A percentile compares a stretch with the other conserved stretches of the same genome.
These are phyloP conservation scores for Fusarium globosum DNA, from an alignment of 2,329 filamentous ascomycete species.

Conservation along the genomic window DNA sequence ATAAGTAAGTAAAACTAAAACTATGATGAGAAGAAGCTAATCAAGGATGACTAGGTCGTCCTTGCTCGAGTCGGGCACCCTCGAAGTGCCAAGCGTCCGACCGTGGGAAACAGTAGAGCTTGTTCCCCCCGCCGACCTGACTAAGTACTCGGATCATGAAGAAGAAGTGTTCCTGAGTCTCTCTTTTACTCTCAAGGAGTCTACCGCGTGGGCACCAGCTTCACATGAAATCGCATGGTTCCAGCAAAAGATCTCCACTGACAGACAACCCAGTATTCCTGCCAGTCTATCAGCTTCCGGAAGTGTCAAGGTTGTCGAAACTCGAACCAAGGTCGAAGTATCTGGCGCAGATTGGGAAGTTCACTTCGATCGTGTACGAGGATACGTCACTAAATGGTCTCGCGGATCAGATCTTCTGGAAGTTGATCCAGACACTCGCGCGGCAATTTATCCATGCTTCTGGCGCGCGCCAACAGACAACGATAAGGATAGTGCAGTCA, in stretches of 20 bases:
- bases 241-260: slow-evolving; percentile 7
- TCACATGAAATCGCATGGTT: slow-evolving; percentile 11
- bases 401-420: not conserved
- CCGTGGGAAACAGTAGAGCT: not conserved
- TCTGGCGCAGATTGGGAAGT: not conserved
- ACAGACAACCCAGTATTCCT: fast-evolving
- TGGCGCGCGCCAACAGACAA: slow-evolving; percentile 17
- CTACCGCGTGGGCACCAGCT: not conserved
- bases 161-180: slow-evolving; percentile 1
- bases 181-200: not conserved
- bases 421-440: not conserved
- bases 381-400: slow-evolving; percentile 9
- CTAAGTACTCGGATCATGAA: not conserved
- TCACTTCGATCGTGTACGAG: slow-evolving; percentile 1
- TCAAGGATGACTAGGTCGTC: fast-evolving
- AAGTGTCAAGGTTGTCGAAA: not conserved
- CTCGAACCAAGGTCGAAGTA: not conserved
- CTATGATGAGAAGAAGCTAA: not conserved
- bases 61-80: not conserved
- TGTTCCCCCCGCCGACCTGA: not conserved
- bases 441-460: slow-evolving; percentile 9
- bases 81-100: not conserved
- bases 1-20: not conserved
- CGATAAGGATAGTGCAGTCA: slow-evolving; percentile 2
- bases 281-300: fast-evolving